Evolutionary conservation across 176 grass and related monocot species (phyloP).

Genomic region (Themeda triandra): DNA sequence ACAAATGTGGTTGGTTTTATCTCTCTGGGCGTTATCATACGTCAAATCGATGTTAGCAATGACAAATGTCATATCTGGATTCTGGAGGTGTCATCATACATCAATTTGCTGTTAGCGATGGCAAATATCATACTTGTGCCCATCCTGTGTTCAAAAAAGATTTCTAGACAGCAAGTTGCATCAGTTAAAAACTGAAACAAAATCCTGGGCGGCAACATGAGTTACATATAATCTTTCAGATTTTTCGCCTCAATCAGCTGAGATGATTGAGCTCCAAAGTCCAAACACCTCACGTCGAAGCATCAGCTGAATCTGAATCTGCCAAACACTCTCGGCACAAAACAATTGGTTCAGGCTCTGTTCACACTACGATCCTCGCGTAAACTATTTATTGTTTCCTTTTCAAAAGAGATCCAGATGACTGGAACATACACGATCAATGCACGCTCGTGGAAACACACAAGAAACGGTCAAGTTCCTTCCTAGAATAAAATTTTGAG

Average conservation of each 20-base stretch:
- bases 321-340: neutral
- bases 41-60: neutral
- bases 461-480: neutral
- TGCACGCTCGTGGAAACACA: neutral
- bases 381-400: neutral
- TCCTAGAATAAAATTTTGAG: neutral
- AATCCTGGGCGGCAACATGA: neutral
- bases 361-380: neutral
- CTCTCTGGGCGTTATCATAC: neutral
- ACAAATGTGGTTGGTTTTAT: neutral
- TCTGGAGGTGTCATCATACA: neutral
- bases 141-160: too few relatives aligned
- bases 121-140: neutral
- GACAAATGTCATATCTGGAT: neutral
- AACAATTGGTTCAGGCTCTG: neutral
- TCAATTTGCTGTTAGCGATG: neutral
- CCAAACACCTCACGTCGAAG: neutral
- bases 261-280: neutral
- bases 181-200: neutral
- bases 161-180: neutral
- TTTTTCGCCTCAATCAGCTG: neutral
- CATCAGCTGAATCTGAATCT: neutral
- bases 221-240: neutral
- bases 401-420: neutral
- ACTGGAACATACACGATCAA: neutral